Percentiles rank a stretch among this genome's conserved stretches.
These are phyloP conservation scores for Ormosia emarginata DNA, from an alignment of 306 rosid genomes.

Conservation along the genomic window DNA sequence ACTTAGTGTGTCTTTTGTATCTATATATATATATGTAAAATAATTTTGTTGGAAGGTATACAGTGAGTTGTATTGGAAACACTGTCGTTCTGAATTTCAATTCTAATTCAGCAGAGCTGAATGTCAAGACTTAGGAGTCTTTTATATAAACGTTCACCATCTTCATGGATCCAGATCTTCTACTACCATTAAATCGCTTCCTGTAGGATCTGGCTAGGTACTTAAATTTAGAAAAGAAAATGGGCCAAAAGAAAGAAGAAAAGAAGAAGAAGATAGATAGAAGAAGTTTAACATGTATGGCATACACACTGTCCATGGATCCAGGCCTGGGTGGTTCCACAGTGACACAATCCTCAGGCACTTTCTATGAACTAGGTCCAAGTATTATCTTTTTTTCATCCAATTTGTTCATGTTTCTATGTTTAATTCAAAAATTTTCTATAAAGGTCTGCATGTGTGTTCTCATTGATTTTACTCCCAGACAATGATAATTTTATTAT, in stretches of 20 bases:
- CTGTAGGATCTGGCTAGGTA: too few relatives aligned
- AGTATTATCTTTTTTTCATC: background rate
- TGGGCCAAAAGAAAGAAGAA: background rate
- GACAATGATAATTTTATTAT: background rate
- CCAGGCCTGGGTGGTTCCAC: background rate
- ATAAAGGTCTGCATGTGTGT: background rate
- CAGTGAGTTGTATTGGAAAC: background rate
- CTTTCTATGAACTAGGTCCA: background rate
- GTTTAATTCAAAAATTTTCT: background rate
- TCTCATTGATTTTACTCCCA: background rate
- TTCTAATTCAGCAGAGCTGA: background rate
- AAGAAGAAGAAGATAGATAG: background rate
- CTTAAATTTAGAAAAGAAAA: background rate
- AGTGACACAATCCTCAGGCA: background rate
- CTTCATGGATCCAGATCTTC: background rate
- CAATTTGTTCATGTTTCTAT: background rate
- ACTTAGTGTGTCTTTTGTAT: background rate
- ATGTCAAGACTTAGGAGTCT: conserved; percentile 8
- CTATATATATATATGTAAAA: background rate
- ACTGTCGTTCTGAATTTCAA: background rate
- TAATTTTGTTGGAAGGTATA: background rate
- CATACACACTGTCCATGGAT: background rate
- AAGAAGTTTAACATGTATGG: background rate
- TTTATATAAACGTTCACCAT: background rate
- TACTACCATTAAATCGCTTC: background rate